Conservation (phyloP, 352 stramenopile species). For the Phytophthora meadii region DNA sequence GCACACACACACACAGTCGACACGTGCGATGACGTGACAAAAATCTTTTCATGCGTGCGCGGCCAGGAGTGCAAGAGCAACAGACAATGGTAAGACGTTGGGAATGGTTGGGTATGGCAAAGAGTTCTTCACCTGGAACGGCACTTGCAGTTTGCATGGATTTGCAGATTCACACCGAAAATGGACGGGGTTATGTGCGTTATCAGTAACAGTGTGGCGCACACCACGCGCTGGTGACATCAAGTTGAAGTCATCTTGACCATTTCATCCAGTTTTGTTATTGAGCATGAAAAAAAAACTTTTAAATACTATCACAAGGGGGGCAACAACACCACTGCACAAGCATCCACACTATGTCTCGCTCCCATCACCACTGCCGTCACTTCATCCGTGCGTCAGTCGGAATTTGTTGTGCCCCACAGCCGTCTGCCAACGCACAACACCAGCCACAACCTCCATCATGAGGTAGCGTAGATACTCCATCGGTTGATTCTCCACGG, state of each 20-base stretch:
- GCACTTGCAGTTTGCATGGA: no score
- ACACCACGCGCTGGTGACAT: background rate
- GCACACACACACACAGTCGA: background rate
- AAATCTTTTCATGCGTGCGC: slow-evolving; percentile 5
- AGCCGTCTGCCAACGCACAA: slow-evolving; percentile 73
- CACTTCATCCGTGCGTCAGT: slow-evolving; percentile 39
- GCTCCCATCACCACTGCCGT: background rate
- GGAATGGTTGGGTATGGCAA: no score
- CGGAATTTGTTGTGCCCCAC: slow-evolving; percentile 63
- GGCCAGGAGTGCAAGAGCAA: no score
- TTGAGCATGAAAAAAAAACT: slow-evolving; percentile 9
- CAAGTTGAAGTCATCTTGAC: background rate
- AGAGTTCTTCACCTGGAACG: no score
- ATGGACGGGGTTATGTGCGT: background rate
- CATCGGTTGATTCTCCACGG: slow-evolving; percentile 52
- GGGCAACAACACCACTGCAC: slow-evolving; percentile 23
- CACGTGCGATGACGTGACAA: slow-evolving; percentile 10
- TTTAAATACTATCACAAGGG: slow-evolving; percentile 34
- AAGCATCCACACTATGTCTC: slow-evolving; percentile 8
- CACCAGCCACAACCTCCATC: slow-evolving; percentile 66
- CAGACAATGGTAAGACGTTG: background rate
- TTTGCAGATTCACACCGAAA: background rate
- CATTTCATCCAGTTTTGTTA: slow-evolving; percentile 10
- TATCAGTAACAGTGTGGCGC: no score
- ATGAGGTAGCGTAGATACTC: slow-evolving; percentile 72